Percentiles rank a stretch among this genome's conserved stretches.
Evolutionary conservation across 2,329 filamentous ascomycete species (phyloP).

Genomic region (Lanzia echinophila): DNA sequence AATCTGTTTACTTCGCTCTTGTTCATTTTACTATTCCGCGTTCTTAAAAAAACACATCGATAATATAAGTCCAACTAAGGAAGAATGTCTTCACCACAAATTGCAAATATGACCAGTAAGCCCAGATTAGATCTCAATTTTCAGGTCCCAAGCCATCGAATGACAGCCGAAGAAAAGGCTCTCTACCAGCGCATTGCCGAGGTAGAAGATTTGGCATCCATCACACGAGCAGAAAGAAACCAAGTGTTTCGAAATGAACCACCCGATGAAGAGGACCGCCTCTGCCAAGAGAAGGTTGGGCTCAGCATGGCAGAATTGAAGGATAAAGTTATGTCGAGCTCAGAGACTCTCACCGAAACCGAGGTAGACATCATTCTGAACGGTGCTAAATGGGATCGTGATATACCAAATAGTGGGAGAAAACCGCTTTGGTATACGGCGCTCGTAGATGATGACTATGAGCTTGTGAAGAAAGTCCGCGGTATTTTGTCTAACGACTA

Average conservation of each 20-base stretch:
- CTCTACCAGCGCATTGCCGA: not conserved
- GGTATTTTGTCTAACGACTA: not conserved
- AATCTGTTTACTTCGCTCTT: too few species aligned
- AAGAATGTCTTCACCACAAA: too few species aligned
- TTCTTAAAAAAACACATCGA: too few species aligned
- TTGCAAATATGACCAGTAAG: too few species aligned
- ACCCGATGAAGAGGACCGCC: constrained; percentile 4
- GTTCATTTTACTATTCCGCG: too few species aligned
- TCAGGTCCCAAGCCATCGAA: not conserved
- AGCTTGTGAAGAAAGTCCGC: not conserved
- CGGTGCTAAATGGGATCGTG: not conserved
- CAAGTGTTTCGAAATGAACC: not conserved
- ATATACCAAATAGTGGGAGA: too few species aligned
- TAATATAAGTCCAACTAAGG: too few species aligned
- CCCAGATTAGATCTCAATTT: too few species aligned
- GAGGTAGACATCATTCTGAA: not conserved
- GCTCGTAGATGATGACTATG: not conserved
- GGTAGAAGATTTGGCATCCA: not conserved
- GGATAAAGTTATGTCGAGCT: not conserved
- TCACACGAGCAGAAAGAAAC: not conserved
- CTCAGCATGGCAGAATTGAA: not conserved
- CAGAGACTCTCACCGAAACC: not conserved
- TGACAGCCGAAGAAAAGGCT: not conserved
- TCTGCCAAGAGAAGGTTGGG: not conserved
- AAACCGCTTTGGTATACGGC: not conserved